Evolutionary conservation across 106 monocot species (phyloP), one percentile per base, ranked within the genome.

Genomic region (Apostasia ramifera): DNA sequence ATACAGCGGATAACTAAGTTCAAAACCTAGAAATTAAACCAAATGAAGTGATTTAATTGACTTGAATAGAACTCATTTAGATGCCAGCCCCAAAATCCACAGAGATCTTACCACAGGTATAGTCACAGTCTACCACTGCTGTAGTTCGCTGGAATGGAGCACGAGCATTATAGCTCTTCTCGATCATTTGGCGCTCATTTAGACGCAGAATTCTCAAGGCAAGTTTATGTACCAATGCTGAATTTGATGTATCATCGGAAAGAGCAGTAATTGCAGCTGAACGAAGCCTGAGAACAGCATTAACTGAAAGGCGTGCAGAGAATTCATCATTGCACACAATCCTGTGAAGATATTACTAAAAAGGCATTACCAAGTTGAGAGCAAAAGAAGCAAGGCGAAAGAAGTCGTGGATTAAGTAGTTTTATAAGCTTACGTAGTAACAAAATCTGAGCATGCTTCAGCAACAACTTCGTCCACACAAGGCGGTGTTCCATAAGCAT

Each of bases 261-360:
- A 98, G 89, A 70, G 93, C 87, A 53, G 52, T 71, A 10, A 90
- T 87, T 66, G 98, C 86, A 59, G 89, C 87, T 67, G 90, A 74
- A 73, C 90, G 89, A 45, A 98, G 89, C 71, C 98, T 82, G 55
- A 85, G 74, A 40, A 98, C 85, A 40, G 98, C 92, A 54, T 85
- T 93, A 13, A 93, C 76, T 2, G 98, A 98, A 70, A 98, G 92
- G 0, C 93, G 84, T 63, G 98, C 68, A 71, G 98, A 93, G 67
- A 90, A 98, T 70, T 98, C 98, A 78, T 98, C 98, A 70, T 87
- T 90, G 75, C 84, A 85, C 5, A 98, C 85, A 49, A 98, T 87
- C 75, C 98, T 98, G 89, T 63, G 13, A 55, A 37, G 59, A 74
- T 50, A 57, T 70, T 52, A 72, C 58, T 59, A 58, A 14, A 38